These are phyloP conservation scores for Alloascoidea africana DNA, from an alignment of 805 yeast species.

Conservation along the genomic window DNA sequence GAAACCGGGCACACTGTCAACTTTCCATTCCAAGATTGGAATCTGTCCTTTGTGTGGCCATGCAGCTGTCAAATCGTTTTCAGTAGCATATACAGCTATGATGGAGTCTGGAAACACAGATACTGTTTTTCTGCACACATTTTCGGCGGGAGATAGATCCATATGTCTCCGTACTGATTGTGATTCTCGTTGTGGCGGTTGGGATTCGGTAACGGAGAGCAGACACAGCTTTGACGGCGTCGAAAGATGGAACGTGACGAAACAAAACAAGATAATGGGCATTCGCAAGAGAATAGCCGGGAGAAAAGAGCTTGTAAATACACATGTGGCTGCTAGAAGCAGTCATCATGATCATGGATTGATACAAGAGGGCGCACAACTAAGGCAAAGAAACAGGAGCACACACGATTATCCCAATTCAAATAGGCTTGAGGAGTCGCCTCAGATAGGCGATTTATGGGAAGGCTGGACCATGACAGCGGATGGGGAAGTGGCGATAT, in stretches of 20 bases:
- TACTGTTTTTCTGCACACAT: conserved; percentile 60
- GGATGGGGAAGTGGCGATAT: conserved; percentile 45
- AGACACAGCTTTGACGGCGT: conserved; percentile 51
- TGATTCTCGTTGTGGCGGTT: conserved; percentile 82
- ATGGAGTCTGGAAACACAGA: too few relatives aligned
- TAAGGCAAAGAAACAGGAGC: not conserved
- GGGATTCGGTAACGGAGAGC: conserved; percentile 57
- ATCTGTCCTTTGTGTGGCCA: conserved; percentile 89
- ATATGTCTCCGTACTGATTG: conserved; percentile 84
- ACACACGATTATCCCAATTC: too few relatives aligned
- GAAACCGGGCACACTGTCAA: conserved; percentile 43
- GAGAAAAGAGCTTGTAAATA: not conserved
- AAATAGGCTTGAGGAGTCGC: conserved; percentile 9
- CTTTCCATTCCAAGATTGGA: conserved; percentile 71
- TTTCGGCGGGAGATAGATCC: conserved; percentile 56
- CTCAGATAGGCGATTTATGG: conserved; percentile 38
- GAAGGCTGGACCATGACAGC: conserved; percentile 71
- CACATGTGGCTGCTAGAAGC: not conserved
- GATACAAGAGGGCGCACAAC: too few relatives aligned
- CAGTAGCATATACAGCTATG: conserved; percentile 53
- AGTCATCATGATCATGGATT: not conserved
- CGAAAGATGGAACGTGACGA: conserved; percentile 72
- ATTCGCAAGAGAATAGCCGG: conserved; percentile 24
- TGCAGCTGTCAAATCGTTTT: conserved; percentile 59
- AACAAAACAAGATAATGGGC: conserved; percentile 64